Evolutionary conservation across 495 filamentous ascomycete species (phyloP), one percentile per base, ranked within the genome.

Genomic region (Pyronema domesticum): DNA sequence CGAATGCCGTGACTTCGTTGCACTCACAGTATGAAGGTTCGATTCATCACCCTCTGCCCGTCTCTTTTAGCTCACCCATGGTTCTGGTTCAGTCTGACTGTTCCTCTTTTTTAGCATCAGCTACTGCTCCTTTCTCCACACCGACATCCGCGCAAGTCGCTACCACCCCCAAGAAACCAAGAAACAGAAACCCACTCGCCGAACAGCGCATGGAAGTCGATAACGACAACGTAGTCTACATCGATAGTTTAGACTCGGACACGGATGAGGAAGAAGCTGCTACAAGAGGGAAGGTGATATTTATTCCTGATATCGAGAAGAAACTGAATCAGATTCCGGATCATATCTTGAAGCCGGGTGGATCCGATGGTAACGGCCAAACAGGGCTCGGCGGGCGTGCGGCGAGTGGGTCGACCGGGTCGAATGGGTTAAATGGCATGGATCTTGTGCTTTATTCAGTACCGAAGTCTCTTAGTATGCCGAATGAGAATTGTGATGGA

Each of bases 231-330:
- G 82, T 88, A 54, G 77, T 94, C 51, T 98, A 88, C 72, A 87
- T 98, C 64, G 77, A 89, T 72, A 78, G 91, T 65, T 75, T 95
- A 40, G 82, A 84, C 7, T 63, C 71, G 19, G 76, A 80, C 17
- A 60, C 65, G 43, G 67, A 68, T 34, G 59, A 55, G n/a, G 54
- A 72, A 79, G 37, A 71, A 73, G 11, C 15, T 36, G 7, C 7
- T 9, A 40, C 19, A n/a, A 40, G 19, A 50, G 70, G 70, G 52
- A 74, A 70, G 50, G 69, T 93, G 10, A 70, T 87, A 53, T 86
- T 95, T 68, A 71, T 91, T 0, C 81, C 89, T 0, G 85, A 91
- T 63, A 83, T 95, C 52, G 80, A 89, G 58, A 85, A 82, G 67
- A 80, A 80, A 57, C 70, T 95, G 39, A 75, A 74, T 54, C 76